Conservation (phyloP, 2,329 filamentous ascomycete genomes). For the Grosmannia huntii region DNA sequence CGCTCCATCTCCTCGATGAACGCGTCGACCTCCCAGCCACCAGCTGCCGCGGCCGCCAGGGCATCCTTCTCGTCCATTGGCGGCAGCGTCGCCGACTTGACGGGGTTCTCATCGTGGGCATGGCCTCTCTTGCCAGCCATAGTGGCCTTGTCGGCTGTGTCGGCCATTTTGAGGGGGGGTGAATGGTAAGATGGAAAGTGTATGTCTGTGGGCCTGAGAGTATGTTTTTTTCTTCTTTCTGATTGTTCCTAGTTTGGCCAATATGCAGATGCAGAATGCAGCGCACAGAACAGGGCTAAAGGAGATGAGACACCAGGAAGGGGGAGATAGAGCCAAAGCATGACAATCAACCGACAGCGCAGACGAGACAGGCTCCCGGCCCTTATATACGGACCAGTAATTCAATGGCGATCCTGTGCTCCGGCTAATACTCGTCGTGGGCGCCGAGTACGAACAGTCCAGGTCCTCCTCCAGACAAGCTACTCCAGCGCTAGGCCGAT, state of each 20-base stretch:
- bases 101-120: neutral
- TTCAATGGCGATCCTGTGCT: no score
- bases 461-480: neutral
- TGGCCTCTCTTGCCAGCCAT: neutral
- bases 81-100: neutral
- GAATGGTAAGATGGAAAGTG: neutral
- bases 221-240: neutral
- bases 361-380: no score
- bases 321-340: no score
- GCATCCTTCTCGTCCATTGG: neutral
- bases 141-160: neutral
- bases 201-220: neutral
- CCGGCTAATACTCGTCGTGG: no score
- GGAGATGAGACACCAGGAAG: no score
- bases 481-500: neutral
- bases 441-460: neutral
- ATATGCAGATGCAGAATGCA: no score
- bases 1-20: conserved; percentile 5
- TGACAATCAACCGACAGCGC: no score
- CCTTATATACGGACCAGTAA: no score
- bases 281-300: no score
- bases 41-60: neutral
- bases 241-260: no score
- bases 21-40: conserved; percentile 1
- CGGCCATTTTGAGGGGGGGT: neutral